phyloP scores from a whole-genome alignment of 208 protist species.

The Crithidia fasciculata region DNA sequence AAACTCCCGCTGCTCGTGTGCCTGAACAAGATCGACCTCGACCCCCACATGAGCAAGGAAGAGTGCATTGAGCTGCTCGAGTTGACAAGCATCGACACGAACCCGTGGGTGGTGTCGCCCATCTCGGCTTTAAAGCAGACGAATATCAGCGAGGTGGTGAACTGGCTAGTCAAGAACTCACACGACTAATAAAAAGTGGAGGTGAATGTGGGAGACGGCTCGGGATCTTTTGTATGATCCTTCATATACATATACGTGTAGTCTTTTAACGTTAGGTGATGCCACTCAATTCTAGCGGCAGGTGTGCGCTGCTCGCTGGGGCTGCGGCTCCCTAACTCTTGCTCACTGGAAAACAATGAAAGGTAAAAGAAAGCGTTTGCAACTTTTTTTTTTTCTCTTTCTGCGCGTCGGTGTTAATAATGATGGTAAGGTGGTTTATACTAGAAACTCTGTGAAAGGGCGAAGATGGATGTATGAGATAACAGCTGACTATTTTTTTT shows the following conservation, averaged over 20 bases:
- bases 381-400: not conserved
- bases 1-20: slow-evolving; percentile 72
- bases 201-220: too few relatives aligned
- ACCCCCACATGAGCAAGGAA: slow-evolving; percentile 81
- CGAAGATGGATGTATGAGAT: too few relatives aligned
- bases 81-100: slow-evolving; percentile 54
- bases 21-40: slow-evolving; percentile 89
- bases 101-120: slow-evolving; percentile 68
- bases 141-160: slow-evolving; percentile 79
- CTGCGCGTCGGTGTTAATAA: not conserved
- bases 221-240: too few relatives aligned
- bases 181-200: slow-evolving; percentile 36
- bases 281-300: too few relatives aligned
- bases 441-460: too few relatives aligned
- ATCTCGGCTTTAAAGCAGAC: slow-evolving; percentile 69
- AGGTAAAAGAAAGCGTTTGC: not conserved
- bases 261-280: too few relatives aligned
- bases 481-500: not conserved
- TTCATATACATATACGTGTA: too few relatives aligned
- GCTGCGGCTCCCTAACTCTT: too few relatives aligned
- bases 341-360: not conserved
- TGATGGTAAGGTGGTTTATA: too few relatives aligned
- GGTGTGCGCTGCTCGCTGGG: too few relatives aligned
- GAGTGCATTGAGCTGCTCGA: slow-evolving; percentile 74
- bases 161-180: slow-evolving; percentile 78